phyloP scores from a whole-genome alignment of 345 rosid genomes.

The Cardamine resedifolia region DNA sequence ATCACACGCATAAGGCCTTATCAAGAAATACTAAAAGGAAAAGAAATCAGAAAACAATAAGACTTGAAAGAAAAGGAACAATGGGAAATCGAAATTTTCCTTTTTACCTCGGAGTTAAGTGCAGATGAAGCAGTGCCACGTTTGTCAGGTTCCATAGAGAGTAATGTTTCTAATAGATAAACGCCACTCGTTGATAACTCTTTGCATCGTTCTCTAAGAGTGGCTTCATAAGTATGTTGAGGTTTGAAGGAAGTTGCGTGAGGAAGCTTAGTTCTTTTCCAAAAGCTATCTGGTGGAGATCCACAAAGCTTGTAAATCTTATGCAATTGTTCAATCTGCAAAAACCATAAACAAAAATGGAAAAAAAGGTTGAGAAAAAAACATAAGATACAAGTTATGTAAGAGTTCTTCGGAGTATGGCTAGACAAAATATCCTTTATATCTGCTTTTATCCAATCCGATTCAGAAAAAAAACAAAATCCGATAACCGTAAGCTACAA shows the following conservation, averaged over 20 bases:
- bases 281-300: constrained; percentile 65
- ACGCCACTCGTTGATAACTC: constrained; percentile 46
- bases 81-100: background rate
- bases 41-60: constrained; percentile 4
- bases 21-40: constrained; percentile 54
- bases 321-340: constrained; percentile 75
- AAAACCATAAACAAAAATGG: background rate
- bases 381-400: background rate
- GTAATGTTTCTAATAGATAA: constrained; percentile 56
- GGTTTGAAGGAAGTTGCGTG: constrained; percentile 61
- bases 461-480: too few species aligned
- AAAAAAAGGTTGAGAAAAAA: background rate
- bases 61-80: background rate
- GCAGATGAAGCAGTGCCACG: constrained; percentile 78
- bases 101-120: constrained; percentile 57
- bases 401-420: background rate
- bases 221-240: constrained; percentile 55
- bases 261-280: constrained; percentile 58
- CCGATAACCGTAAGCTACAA: background rate
- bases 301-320: constrained; percentile 79
- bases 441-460: too few species aligned
- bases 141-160: constrained; percentile 63
- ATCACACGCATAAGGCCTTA: constrained; percentile 62
- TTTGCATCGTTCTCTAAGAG: constrained; percentile 55
- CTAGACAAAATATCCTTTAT: background rate